Base-by-base conservation (phyloP, 1,284 basidiomycete species). In the Mycocalia duriaeana region DNA sequence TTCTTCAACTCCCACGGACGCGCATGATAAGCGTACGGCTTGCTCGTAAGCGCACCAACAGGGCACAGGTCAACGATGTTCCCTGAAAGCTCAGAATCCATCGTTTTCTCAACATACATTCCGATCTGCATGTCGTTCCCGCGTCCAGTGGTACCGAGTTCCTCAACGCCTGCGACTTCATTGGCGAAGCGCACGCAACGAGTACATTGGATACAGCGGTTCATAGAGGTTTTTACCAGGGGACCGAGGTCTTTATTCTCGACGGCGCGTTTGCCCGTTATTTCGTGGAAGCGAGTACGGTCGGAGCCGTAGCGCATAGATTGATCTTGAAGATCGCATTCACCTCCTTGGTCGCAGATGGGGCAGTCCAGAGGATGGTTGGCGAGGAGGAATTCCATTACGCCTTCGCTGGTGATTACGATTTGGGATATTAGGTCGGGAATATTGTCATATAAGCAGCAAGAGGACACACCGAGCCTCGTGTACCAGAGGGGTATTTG, bases 321-420 rank as follows among this genome's bases (percentile, higher is more conserved):
- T 71, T 99, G 96, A 71, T 99, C 95, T 76, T 99, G 95, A 19
- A 99, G 79, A 67, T 99, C 96, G 67, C 96, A 99, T 79, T 99
- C 95, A 52, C 91, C 92, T 68, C 91, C 92, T 71, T 95, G 94
- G 67, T 99, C 96, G 63, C 95, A 99, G 57, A 99, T 91, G 26
- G 96, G 95, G 72, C 95, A 99, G 67, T 99, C 95, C 51, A 99
- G 79, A 3, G 95, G 95, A 65, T 99, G 95, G 72, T 99, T 99
- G 54, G 94, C 82, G 47, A 99, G 83, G 31, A 99, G 77, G 71
- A 99, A 98, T 67, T 99, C 96, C 94, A 99, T 97, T 50, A 99
- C 95, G 50, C 95, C 94, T 70, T 96, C 94, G 26, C 91, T 90
- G 53, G 44, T 59, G 20, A 44, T 62, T 39, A 61, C 51, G 26